Evolutionary conservation across 257 asterid genomes (phyloP).

Genomic region (Misopates orontium): DNA sequence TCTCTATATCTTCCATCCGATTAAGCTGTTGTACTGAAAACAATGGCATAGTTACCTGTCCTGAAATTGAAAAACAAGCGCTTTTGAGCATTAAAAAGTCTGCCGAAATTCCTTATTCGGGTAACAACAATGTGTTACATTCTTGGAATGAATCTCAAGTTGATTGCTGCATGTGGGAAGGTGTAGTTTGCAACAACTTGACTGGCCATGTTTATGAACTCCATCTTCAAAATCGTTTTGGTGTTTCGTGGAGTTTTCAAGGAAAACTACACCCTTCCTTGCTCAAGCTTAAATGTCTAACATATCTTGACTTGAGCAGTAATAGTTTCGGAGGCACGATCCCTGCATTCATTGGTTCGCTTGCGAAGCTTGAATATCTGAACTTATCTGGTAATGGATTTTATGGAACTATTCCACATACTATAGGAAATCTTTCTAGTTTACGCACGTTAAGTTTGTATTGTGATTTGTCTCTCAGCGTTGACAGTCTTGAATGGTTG

Average conservation of each 20-base stretch:
- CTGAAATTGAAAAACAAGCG: too few species aligned
- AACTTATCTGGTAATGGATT: slow-evolving; percentile 24
- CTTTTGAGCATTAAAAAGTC: too few species aligned
- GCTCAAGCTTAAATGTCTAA: slow-evolving; percentile 29
- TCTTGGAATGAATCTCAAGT: slow-evolving; percentile 19
- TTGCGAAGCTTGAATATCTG: not conserved
- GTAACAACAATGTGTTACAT: slow-evolving; percentile 19
- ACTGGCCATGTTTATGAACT: slow-evolving; percentile 27
- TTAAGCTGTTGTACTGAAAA: too few species aligned
- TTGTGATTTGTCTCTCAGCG: too few species aligned
- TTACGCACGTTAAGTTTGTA: too few species aligned
- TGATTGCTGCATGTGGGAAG: slow-evolving; percentile 36
- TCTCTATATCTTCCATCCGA: too few species aligned
- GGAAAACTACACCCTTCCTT: slow-evolving; percentile 28
- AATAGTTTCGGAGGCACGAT: not conserved
- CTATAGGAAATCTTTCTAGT: too few species aligned
- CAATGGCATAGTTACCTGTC: too few species aligned
- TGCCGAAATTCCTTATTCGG: too few species aligned
- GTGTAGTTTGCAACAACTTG: slow-evolving; percentile 20
- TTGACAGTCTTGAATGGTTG: slow-evolving; percentile 13
- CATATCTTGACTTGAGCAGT: not conserved
- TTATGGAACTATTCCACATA: slow-evolving; percentile 23
- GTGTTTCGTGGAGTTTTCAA: not conserved
- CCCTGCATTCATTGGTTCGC: not conserved
- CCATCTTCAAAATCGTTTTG: slow-evolving; percentile 6